Evolutionary conservation across 805 yeast species (phyloP), one percentile per base, ranked within the genome.

Genomic region (Kodamaea lidongshanica): DNA sequence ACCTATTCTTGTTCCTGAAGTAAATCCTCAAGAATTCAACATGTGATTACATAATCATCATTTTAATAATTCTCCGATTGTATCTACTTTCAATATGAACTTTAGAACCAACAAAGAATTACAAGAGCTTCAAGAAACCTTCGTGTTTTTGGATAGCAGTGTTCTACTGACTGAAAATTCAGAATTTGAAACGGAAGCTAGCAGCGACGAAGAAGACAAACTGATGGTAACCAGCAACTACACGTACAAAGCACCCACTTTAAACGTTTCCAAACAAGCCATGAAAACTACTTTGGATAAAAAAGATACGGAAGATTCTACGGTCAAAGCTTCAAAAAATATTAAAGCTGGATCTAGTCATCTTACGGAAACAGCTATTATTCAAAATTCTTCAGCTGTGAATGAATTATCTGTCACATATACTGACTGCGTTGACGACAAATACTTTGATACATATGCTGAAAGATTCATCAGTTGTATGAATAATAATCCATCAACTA

Each of bases 401-500:
- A 22, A 22, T 7, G 24, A 22, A 13, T 6, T 8, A 17, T 13
- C 12, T 5, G 26, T 11, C 16, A 5, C 12, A 5, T 12, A 5
- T 12, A 12, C 12, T 12, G 14, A 7, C 5, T n/a, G 12, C 14
- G 7, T 11, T 10, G 31, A 28, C 21, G 28, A n/a, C 11, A 30
- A 32, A 12, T 41, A 35, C 34, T 48, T 42, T 33, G 44, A 45
- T 10, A 27, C 25, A 1, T 41, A 35, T 30, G 48, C 56, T 12
- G 35, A 38, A 11, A 25, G 42, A 19, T 60, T 56, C 35, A 39
- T 61, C 26, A 34, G 37, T 13, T 59, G 57, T 39, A 58, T 64
- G 27, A 44, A 58, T 29, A 29, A 39, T n/a, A 56, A 57, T 30
- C 69, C 70, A n/a, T 61, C 70, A 3, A 61, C 67, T 3, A 58